A percentile compares a stretch with the other conserved stretches of the same genome.
Evolutionary conservation across 441 rosid genomes (phyloP).

Genomic region (Euphorbia celastroides): DNA sequence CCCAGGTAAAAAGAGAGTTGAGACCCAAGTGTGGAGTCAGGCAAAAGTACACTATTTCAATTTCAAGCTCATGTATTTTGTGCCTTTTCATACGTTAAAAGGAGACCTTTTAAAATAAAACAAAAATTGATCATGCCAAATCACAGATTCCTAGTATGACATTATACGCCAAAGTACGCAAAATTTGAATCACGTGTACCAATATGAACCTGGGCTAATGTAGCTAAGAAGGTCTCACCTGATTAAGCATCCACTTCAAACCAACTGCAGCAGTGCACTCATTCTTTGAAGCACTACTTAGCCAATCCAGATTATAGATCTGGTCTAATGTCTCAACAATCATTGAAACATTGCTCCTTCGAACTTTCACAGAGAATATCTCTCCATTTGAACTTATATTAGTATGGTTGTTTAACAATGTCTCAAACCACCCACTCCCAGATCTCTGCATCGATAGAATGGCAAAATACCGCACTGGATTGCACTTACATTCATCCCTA

Average conservation of each 20-base stretch:
- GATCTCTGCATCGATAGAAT: slow-evolving; percentile 98
- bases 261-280: slow-evolving; percentile 97
- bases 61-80: background rate
- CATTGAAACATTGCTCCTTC: slow-evolving; percentile 68
- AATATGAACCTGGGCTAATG: background rate
- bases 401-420: slow-evolving; percentile 81
- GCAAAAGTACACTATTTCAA: background rate
- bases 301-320: slow-evolving; percentile 82
- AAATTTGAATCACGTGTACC: background rate
- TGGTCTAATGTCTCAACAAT: slow-evolving; percentile 77
- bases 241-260: slow-evolving; percentile 99
- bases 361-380: slow-evolving; percentile 76
- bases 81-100: background rate
- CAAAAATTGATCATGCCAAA: background rate
- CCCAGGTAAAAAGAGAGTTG: background rate
- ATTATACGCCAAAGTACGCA: background rate
- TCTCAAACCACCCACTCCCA: slow-evolving; percentile 99
- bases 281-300: slow-evolving; percentile 89
- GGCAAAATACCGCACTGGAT: slow-evolving; percentile 93
- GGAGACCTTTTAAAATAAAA: background rate
- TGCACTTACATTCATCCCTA: slow-evolving; percentile 86
- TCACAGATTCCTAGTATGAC: background rate
- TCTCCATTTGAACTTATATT: slow-evolving; percentile 97
- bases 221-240: slow-evolving; percentile 37
- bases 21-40: background rate